Base-by-base conservation (phyloP, 768 basidiomycete genomes). In the Pleurotus giganteus region DNA sequence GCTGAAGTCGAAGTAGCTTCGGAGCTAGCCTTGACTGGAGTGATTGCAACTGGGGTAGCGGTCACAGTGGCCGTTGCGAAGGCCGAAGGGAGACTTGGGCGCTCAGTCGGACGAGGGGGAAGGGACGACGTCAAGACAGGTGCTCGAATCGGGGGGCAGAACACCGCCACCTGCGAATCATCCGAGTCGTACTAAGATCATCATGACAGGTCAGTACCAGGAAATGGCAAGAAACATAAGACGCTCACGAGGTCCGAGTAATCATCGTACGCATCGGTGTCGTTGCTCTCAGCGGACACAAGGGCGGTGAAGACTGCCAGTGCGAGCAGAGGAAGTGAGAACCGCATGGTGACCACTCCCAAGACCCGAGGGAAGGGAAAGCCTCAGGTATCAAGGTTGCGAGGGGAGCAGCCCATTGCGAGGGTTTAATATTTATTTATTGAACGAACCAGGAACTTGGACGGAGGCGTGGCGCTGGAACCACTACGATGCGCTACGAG, bases 251-350 rank as follows among this genome's bases (percentile, higher is more conserved):
- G 7, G 15, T 24, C 32, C 31, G 37, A 19, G 19, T 45, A 21
- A 8, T 29, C 49, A 24, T 32, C 21, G 19, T 51, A 19, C 23
- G 12, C 29, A 34, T 51, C 49, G 9, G 19, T n/a, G 26, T 51
- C 49, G 24, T 37, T 34, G 21, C 24, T 19, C 37, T 51, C 49
- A 3, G 49, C 49, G 19, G n/a, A 21, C 15, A 37, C 49, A 32
- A 17, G 9, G 12, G 49, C 36, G 11, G 26, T 34, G 23, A 51
- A 23, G 23, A 51, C 24, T 26, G 34, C 49, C 3, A 51, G 49
- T n/a, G 49, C 49, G 21, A 51, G n/a, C 32, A 51, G 32, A 24
- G 49, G 31, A 37, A 37, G 8, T 11, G 31, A 37, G 49, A 51
- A 51, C 49, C 34, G 36, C 49, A 51, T 51, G 13, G n/a, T n/a